Evolutionary conservation across 2,329 filamentous ascomycete genomes (phyloP).

Genomic region (Cercospora sp.): DNA sequence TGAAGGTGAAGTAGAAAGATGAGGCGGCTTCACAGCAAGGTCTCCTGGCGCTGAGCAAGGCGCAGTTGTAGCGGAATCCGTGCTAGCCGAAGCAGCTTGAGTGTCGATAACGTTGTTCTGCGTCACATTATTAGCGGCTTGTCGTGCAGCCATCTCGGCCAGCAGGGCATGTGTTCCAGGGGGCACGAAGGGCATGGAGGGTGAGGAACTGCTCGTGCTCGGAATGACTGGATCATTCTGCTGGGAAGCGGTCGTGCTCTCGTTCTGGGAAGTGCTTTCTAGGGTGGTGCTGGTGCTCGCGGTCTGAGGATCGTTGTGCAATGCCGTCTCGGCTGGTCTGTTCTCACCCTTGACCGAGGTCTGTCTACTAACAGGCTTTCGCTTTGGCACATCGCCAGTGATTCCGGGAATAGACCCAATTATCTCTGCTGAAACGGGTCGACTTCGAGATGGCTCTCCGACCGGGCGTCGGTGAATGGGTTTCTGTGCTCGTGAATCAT

Average conservation of each 20-base stretch:
- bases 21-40: constrained; percentile 18
- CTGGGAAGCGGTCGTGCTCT: not conserved
- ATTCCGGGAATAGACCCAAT: not conserved
- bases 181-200: constrained; percentile 12
- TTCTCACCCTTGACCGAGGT: constrained; percentile 22
- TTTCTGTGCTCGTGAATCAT: constrained; percentile 9
- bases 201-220: constrained; percentile 4
- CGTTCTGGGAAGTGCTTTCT: not conserved
- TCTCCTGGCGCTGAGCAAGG: constrained; percentile 13
- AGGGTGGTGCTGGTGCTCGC: not conserved
- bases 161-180: constrained; percentile 23
- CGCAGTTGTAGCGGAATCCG: not conserved
- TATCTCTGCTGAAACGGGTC: constrained; percentile 7
- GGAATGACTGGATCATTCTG: constrained; percentile 6
- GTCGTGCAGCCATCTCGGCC: constrained; percentile 28
- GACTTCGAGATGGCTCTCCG: not conserved
- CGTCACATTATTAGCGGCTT: constrained; percentile 23
- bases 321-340: constrained; percentile 12
- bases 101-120: constrained; percentile 19
- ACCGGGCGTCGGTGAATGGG: constrained; percentile 6
- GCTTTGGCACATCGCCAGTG: constrained; percentile 17
- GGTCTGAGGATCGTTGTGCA: not conserved
- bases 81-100: constrained; percentile 11
- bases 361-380: constrained; percentile 20
- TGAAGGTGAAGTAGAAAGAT: constrained; percentile 9